Base-by-base conservation (phyloP, 2,329 filamentous ascomycete species). In the Elsinoe batatas region DNA sequence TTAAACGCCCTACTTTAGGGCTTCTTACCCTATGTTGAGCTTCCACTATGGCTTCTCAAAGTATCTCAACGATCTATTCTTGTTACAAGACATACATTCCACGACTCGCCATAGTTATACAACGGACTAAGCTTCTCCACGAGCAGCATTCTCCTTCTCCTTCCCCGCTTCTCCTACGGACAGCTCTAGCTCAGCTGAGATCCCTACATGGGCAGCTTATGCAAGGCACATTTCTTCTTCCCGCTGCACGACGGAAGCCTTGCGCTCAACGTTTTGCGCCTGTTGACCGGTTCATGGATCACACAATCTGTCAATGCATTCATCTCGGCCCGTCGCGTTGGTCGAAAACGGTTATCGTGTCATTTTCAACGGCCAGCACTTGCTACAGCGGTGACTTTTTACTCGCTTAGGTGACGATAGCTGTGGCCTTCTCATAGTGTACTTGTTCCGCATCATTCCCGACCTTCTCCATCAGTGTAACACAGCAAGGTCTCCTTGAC, bases 181-280 rank as follows among this genome's bases (percentile, higher is more conserved):
- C 10, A 17, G 18, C 18, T 22, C 18, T 26, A 44, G 40, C 40
- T 44, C n/a, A 44, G 12, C 40, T 22, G 10, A 18, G n/a, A 22
- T 22, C 18, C 8, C 5, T 18, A 20, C 40, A 26, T 20, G 40
- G 40, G 20, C 20, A 22, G 18, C 17, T 17, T 22, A 44, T 26
- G 40, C 40, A 44, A 44, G 40, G 40, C 40, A 44, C 40, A 44
- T 44, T 44, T 18, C 40, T 44, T 44, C 40, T 44, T 44, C 13
- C 18, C n/a, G 26, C 20, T 22, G n/a, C n/a, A 26, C 4, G 40
- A 44, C 40, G 18, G 10, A 26, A 30, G 8, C 40, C 40, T 44
- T 44, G 40, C 40, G 26, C 40, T 26, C 40, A 30, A 44, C 40
- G 40, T 5, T 44, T 44, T 44, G 40, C 17, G 20, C 40, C 40